Conservation (phyloP, 768 basidiomycete genomes). For the Macrolepiota fuliginosa region DNA sequence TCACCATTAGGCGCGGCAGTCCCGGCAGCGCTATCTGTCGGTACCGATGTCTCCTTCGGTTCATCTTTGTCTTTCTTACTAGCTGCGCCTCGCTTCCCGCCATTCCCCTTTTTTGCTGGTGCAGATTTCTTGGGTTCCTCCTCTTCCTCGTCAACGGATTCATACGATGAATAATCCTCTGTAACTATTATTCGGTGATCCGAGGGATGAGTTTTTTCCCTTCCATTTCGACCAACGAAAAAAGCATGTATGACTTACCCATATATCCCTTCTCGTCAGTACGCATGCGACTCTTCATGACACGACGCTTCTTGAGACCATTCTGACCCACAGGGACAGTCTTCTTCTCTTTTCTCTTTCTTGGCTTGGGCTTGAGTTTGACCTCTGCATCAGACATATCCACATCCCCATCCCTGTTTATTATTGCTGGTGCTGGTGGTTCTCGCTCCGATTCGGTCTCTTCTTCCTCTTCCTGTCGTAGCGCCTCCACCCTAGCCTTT, state of each 20-base stretch:
- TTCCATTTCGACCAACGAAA: background rate
- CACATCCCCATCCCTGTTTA: conserved; percentile 31
- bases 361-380: conserved; percentile 34
- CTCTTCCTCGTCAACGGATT: conserved; percentile 65
- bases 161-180: conserved; percentile 80
- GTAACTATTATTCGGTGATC: conserved; percentile 42
- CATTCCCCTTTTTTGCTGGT: conserved; percentile 5
- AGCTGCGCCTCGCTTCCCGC: conserved; percentile 5
- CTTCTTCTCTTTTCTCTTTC: conserved; percentile 60
- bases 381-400: conserved; percentile 35
- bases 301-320: conserved; percentile 70
- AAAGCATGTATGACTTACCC: conserved; percentile 39
- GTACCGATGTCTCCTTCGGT: background rate
- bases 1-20: background rate
- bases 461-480: conserved; percentile 21
- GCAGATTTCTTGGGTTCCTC: conserved; percentile 18
- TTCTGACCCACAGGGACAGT: conserved; percentile 73
- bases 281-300: conserved; percentile 54
- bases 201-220: background rate
- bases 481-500: conserved; percentile 4
- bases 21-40: conserved; percentile 10
- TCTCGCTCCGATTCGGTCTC: conserved; percentile 18
- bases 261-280: conserved; percentile 72
- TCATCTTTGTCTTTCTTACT: conserved; percentile 2
- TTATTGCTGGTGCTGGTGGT: conserved; percentile 17